phyloP scores from a whole-genome alignment of 768 basidiomycete species.

The Suillus brevipes region DNA sequence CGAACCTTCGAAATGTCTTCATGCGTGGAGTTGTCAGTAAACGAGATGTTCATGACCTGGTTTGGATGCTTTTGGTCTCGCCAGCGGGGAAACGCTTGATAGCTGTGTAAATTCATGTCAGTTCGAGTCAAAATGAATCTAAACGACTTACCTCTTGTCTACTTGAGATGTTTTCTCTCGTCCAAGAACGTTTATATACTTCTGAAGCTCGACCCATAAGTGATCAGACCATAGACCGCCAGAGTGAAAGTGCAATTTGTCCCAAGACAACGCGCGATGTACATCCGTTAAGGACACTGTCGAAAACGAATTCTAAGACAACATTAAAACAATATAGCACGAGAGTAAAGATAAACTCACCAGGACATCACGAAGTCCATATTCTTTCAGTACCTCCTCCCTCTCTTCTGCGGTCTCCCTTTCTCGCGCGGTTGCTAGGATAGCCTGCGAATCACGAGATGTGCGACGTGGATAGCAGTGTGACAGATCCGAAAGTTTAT shows the following conservation, averaged over 20 bases:
- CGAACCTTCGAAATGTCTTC: too few species aligned
- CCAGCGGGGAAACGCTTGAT: neutral
- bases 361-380: neutral
- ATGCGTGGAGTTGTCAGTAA: too few species aligned
- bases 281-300: constrained; percentile 34
- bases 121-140: neutral
- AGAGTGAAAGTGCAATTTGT: constrained; percentile 40
- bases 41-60: too few species aligned
- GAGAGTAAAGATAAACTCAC: neutral
- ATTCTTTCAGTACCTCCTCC: neutral
- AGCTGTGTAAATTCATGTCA: neutral
- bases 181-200: constrained; percentile 15
- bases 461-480: neutral
- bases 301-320: constrained; percentile 36
- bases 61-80: neutral
- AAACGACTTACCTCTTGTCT: constrained; percentile 16
- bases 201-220: constrained; percentile 18
- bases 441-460: neutral
- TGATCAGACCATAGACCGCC: neutral
- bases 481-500: neutral
- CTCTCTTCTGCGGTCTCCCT: neutral
- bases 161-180: constrained; percentile 5
- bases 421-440: neutral
- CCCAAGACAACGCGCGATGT: constrained; percentile 35
- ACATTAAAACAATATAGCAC: neutral